Evolutionary conservation across 2,329 filamentous ascomycete genomes (phyloP), one percentile per base, ranked within the genome.

Genomic region (Stachybotrys chartarum): DNA sequence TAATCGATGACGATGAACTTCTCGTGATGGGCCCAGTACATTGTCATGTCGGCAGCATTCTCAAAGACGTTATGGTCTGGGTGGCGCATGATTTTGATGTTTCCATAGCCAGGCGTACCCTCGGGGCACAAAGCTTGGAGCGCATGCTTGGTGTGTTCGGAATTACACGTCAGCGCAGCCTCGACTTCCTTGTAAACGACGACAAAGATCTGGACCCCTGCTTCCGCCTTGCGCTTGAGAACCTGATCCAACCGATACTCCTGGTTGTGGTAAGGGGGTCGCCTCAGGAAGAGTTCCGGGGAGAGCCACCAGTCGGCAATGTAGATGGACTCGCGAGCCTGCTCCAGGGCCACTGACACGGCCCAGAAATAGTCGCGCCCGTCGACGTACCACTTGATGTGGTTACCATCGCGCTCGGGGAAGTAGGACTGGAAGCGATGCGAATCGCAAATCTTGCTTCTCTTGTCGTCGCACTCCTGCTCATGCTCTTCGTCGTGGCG

Each of bases 11-110:
- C 89, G 54, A 97, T 88, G 67, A 97, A 95, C 69, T 99, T 99
- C 66, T 99, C 94, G 68, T 99, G 94, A 68, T 99, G 94, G 0
- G 94, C 94, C 85, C 93, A 97, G 75, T 96, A 97, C 66, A 97
- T 91, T 0, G 91, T 97, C 90, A 96, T 95, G 63, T 97, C 93
- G 32, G 89, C 89, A 3, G 88, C 89, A 65, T 97, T 97, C 64
- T 97, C 91, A 52, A 97, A 84, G 3, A 96, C 82, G 60, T 97
- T 97, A 74, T 97, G 93, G 69, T 97, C 93, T 0, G 93, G 93
- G 72, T 97, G 93, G 32, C 93, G 84, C 83, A 95, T 88, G 53
- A 96, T 78, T 42, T 78, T 82, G 67, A 99, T 97, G 68, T 97
- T 97, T 51, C 90, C 91, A 68, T 92, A 78, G 1, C 93, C 94